Base-by-base conservation (phyloP, 495 filamentous ascomycete species). In the Penicillium longicatenatum region DNA sequence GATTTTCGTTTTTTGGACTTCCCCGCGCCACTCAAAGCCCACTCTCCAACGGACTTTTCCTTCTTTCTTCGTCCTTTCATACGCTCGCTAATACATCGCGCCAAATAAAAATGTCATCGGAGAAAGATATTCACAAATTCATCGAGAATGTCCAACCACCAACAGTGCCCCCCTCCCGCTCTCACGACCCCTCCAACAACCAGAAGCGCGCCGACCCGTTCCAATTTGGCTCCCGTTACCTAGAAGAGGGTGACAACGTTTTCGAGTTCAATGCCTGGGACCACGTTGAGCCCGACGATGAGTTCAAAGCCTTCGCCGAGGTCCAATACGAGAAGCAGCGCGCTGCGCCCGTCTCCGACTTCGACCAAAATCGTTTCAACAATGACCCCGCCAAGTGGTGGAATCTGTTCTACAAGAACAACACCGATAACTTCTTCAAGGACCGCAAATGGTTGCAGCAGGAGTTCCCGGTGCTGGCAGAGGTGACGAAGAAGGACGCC, bases 191-290 rank as follows among this genome's bases (percentile, higher is more conserved):
- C 48, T 61, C 69, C 57, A 83, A 76, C 62, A 81, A 80, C 59
- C 78, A 86, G 71, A 98, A 98, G 78, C 82, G 90, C 54, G 89
- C 70, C 67, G 90, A 96, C 61, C 95, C 94, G 33, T 98, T 98
- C 75, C 86, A 92, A 73, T 98, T 98, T 72, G 94, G 94, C 52
- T 93, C 90, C 11, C 91, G 94, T 46, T 86, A 82, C 62, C 86
- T 98, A 39, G 84, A 88, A 59, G 75, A 91, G 64, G 82, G 85
- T 62, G 91, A 95, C 74, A 82, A 97, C 65, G 87, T 95, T 61
- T 98, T 89, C 76, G 88, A 93, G 67, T 93, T 92, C 85, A 98
- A 98, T 71, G 94, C 94, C 39, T 98, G 94, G 94, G 94, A 98
- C 73, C 93, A 98, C 67, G 94, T 98, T 66, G 86, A 78, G 64